phyloP scores from a whole-genome alignment of 495 filamentous ascomycete species.

The Durotheca rogersii region DNA sequence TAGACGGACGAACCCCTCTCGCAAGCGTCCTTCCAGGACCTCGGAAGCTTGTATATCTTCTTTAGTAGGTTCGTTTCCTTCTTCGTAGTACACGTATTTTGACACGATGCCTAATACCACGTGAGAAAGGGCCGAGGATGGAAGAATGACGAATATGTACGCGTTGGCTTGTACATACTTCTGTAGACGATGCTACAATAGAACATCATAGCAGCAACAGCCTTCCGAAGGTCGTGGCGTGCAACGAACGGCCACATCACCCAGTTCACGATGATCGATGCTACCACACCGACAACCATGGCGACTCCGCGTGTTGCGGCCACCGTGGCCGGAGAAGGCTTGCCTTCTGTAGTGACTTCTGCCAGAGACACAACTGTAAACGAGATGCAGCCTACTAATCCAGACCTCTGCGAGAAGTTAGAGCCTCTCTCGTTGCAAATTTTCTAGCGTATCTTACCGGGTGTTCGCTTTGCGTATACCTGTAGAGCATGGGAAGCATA shows the following conservation, averaged over 20 bases:
- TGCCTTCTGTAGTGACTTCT: conserved; percentile 37
- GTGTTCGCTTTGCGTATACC: conserved; percentile 57
- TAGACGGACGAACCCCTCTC: conserved; percentile 60
- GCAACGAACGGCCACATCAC: conserved; percentile 61
- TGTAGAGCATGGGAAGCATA: conserved; percentile 59
- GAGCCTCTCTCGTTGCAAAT: neutral
- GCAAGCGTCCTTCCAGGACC: conserved; percentile 56
- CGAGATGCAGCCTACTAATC: conserved; percentile 54
- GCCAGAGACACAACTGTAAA: conserved; percentile 57
- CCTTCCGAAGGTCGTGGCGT: conserved; percentile 58
- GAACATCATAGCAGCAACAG: conserved; percentile 55
- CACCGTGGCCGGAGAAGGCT: conserved; percentile 40
- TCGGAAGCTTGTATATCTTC: conserved; percentile 56
- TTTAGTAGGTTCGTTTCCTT: conserved; percentile 48
- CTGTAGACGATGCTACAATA: conserved; percentile 56
- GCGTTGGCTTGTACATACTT: conserved; percentile 17
- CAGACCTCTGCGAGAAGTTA: conserved; percentile 40
- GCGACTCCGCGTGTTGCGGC: conserved; percentile 51
- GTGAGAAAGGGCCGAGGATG: no score
- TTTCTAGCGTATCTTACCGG: conserved; percentile 37
- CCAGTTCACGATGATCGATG: conserved; percentile 57
- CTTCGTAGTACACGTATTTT: conserved; percentile 59
- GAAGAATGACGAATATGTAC: neutral
- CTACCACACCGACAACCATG: conserved; percentile 52
- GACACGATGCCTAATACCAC: conserved; percentile 56